Evolutionary conservation across 2,329 filamentous ascomycete species (phyloP), one percentile per base, ranked within the genome.

Genomic region (Colletotrichum tropicale): DNA sequence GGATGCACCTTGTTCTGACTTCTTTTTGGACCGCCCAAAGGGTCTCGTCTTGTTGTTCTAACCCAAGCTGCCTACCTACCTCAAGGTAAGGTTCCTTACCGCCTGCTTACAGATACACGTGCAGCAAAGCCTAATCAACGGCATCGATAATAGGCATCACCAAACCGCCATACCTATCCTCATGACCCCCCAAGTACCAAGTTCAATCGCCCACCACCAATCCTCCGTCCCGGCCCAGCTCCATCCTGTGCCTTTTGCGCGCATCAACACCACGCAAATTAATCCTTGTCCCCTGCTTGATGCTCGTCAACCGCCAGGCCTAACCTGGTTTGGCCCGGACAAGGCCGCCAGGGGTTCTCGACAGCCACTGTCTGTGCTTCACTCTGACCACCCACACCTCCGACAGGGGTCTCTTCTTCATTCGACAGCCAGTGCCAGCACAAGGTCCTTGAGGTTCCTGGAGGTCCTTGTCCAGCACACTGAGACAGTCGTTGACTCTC

Each of bases 291-390:
- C 71, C 71, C 70, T 76, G 74, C 71, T 66, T 21, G 65, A 64
- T 75, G 73, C 73, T 68, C 70, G 56, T 73, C 73, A 73, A 75
- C 70, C 61, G 70, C 74, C 70, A 76, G 74, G 65, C 74, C 70
- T 24, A 76, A 74, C 66, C 70, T 70, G 74, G 74, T 36, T 60
- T 65, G n/a, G 48, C 43, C 74, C 66, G n/a, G 65, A 76, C 73
- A 75, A 62, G 69, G n/a, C 56, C 73, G 55, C 69, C 73, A 72
- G 69, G 73, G 73, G 70, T 55, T 55, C 69, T 75, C 73, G 56
- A 75, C 62, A 74, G 74, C 71, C 74, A 76, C 74, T 62, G 71
- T 76, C 74, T 70, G 74, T 76, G 74, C 74, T 74, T 52, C 28
- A 26, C 70, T 76, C 70, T 74, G 60, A 76, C 74, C 74, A 76